phyloP scores from a whole-genome alignment of 2,329 filamentous ascomycete species.

The Colletotrichum aenigma region DNA sequence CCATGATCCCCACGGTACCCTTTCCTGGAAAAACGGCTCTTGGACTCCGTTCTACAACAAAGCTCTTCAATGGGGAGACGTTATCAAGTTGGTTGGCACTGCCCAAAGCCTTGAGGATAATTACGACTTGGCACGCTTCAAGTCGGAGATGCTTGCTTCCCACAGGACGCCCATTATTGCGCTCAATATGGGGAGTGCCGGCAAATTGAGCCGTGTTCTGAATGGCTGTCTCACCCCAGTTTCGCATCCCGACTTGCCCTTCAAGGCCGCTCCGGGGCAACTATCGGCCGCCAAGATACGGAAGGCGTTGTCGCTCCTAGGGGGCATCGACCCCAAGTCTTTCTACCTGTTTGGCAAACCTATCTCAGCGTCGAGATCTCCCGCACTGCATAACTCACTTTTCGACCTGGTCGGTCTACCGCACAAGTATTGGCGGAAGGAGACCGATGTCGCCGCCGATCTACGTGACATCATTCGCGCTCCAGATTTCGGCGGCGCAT shows the following conservation, averaged over 20 bases:
- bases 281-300: conserved; percentile 90
- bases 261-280: conserved; percentile 93
- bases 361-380: conserved; percentile 81
- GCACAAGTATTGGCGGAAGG: conserved; percentile 77
- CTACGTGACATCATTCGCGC: conserved; percentile 70
- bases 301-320: conserved; percentile 76
- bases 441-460: conserved; percentile 70
- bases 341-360: conserved; percentile 92
- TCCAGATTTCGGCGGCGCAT: conserved; percentile 86
- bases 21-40: conserved; percentile 91
- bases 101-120: conserved; percentile 83
- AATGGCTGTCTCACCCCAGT: conserved; percentile 96
- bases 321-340: conserved; percentile 74
- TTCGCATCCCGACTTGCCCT: conserved; percentile 85
- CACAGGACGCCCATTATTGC: conserved; percentile 88
- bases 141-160: conserved; percentile 71
- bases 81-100: conserved; percentile 92
- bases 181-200: conserved; percentile 90
- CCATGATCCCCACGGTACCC: conserved; percentile 78
- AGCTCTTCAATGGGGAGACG: conserved; percentile 86
- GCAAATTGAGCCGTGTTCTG: conserved; percentile 87
- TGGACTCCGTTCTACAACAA: conserved; percentile 92
- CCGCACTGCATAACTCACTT: conserved; percentile 86
- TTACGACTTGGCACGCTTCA: conserved; percentile 83
- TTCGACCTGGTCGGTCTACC: conserved; percentile 81